Conservation (phyloP, 108 stramenopile genomes). For the Fragilaria radians region DNA sequence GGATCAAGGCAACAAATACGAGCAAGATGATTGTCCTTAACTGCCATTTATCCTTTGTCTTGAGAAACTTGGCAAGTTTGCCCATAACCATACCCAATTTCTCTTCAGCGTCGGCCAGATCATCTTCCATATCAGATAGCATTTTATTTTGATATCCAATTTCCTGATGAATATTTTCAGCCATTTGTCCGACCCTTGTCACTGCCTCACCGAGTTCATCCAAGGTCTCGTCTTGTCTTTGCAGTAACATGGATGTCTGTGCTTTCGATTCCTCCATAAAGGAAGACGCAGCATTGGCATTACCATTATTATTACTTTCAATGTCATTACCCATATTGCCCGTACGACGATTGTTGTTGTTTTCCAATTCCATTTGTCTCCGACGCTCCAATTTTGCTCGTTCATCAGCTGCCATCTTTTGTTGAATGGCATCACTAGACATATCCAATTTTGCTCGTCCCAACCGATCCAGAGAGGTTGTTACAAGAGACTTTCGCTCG, state of each 20-base stretch:
- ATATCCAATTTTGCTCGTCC: constrained; percentile 42
- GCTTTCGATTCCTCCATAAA: constrained; percentile 49
- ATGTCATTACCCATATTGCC: too few species aligned
- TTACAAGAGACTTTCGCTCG: constrained; percentile 47
- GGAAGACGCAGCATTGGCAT: constrained; percentile 24
- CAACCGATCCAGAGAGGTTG: constrained; percentile 48
- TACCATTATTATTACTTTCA: too few species aligned
- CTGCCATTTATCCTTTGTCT: constrained; percentile 78
- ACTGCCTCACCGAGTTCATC: constrained; percentile 80
- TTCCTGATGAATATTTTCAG: constrained; percentile 75
- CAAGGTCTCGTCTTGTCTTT: constrained; percentile 79
- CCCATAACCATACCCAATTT: constrained; percentile 85
- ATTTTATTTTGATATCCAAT: constrained; percentile 79
- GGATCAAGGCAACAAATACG: constrained; percentile 47
- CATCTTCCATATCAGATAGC: constrained; percentile 71
- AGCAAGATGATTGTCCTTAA: constrained; percentile 69
- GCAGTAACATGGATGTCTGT: constrained; percentile 65
- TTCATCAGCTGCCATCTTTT: constrained; percentile 59
- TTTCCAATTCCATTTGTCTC: constrained; percentile 9
- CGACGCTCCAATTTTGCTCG: constrained; percentile 53
- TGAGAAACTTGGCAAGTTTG: constrained; percentile 75
- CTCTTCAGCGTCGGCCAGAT: constrained; percentile 77
- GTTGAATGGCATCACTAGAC: constrained; percentile 51
- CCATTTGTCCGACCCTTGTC: constrained; percentile 69
- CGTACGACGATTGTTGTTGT: not conserved